Base-by-base conservation (phyloP, 116 monocot genomes). In the Iris pallida region DNA sequence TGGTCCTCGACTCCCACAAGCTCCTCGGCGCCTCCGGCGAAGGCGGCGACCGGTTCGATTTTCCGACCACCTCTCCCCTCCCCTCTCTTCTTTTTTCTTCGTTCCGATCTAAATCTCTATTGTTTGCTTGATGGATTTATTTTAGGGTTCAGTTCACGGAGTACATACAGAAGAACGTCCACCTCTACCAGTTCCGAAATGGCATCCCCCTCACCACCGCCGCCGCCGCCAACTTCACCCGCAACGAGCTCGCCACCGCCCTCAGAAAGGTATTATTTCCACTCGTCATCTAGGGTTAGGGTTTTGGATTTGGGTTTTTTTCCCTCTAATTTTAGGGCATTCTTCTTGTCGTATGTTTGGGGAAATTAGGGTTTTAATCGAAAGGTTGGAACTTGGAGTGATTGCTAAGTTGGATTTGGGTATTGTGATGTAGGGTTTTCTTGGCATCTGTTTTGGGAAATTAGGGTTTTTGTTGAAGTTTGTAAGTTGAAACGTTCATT, bases 21-120 rank as follows among this genome's bases (percentile, higher is more conserved):
- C 85, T 85, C 58, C 77, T 85, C 58, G 85, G 85, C 30, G 85
- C 77, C 63, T 85, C 85, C 49, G 85, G 85, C 10, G 85, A 85
- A 65, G 73, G 69, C 42, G 85, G 85, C 0, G 85, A 85, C 42
- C 71, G 85, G 85, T 85, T 16, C 12, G 68, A 64, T 44, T 16
- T 3, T 16, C 41, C 16, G 5, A 13, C n/a, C n/a, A n/a, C n/a
- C n/a, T n/a, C 19, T n/a, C 55, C 4, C 16, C 5, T 2, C 16
- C 9, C 17, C 11, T 17, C 2, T 17, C 9, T 52, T 45, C 1
- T 17, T 66, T n/a, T 64, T 42, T n/a, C 7, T 30, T 30, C 6
- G 0, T 16, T 13, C 7, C 0, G 17, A 47, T 60, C 48, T 46
- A 41, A 42, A 40, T 48, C 17, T 42, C 16, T 30, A 30, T 30